Percentiles rank a stretch among this genome's conserved stretches.
These are phyloP conservation scores for Heimioporus sp. DNA, from an alignment of 768 basidiomycete species.

Conservation along the genomic window DNA sequence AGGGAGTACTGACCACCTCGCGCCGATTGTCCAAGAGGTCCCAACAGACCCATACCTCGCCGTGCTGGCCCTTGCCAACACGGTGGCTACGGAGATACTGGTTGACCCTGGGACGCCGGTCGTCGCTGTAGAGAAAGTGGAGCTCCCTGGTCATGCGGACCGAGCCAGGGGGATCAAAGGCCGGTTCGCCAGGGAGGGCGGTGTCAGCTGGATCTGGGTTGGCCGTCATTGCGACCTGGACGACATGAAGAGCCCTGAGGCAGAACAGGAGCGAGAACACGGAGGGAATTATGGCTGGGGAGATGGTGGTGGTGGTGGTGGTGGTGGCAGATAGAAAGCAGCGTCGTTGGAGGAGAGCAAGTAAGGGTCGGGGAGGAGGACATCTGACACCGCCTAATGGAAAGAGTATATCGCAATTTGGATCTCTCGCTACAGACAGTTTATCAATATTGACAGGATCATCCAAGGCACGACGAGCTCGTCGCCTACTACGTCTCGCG, in stretches of 20 bases:
- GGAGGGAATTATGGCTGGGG: conserved; percentile 21
- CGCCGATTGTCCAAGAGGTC: conserved; percentile 48
- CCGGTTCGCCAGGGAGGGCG: conserved; percentile 36
- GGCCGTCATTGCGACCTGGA: conserved; percentile 22
- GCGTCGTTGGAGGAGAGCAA: conserved; percentile 12
- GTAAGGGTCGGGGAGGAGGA: conserved; percentile 9
- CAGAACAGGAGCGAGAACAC: conserved; percentile 9
- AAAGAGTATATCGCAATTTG: conserved; percentile 6
- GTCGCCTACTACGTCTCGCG: conserved; percentile 8
- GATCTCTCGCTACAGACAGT: conserved; percentile 12
- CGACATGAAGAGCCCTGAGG: conserved; percentile 25
- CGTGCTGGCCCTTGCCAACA: conserved; percentile 89
- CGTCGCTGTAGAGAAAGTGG: conserved; percentile 38
- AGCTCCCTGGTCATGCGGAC: conserved; percentile 51
- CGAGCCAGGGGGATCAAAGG: conserved; percentile 40
- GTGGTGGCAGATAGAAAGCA: conserved; percentile 23
- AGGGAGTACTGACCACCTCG: conserved; percentile 40
- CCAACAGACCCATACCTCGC: conserved; percentile 78
- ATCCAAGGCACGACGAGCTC: conserved; percentile 2
- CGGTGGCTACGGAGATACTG: conserved; percentile 77
- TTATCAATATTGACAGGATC: conserved; percentile 6
- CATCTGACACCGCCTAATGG: conserved; percentile 32
- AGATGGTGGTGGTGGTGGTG: conserved; percentile 22
- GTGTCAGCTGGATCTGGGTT: conserved; percentile 23
- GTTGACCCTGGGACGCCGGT: conserved; percentile 62